Percentiles rank a stretch among this genome's conserved stretches.
Evolutionary conservation across 2,329 filamentous ascomycete genomes (phyloP).

Genomic region (Metarhizium rileyi): DNA sequence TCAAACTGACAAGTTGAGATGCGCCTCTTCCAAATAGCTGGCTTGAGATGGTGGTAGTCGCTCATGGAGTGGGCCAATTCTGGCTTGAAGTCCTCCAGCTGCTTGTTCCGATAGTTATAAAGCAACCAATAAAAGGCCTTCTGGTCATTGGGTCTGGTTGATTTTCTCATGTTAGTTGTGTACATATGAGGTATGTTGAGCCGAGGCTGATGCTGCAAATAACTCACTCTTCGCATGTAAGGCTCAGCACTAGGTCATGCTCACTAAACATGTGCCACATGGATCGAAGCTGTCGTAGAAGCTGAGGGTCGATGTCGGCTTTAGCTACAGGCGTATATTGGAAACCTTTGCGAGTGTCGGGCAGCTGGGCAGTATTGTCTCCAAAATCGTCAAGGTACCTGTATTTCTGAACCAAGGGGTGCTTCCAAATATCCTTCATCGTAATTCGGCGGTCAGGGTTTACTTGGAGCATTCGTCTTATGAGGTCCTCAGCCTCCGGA

Average conservation of each 20-base stretch:
- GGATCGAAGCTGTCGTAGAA: slow-evolving; percentile 76
- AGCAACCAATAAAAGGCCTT: slow-evolving; percentile 89
- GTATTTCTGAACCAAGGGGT: slow-evolving; percentile 80
- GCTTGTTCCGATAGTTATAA: slow-evolving; percentile 69
- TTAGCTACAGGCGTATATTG: slow-evolving; percentile 47
- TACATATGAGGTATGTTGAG: background rate
- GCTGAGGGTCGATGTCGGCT: slow-evolving; percentile 67
- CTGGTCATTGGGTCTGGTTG: slow-evolving; percentile 69
- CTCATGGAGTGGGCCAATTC: slow-evolving; percentile 76
- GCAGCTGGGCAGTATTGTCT: slow-evolving; percentile 40
- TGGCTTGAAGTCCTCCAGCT: slow-evolving; percentile 78
- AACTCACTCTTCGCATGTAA: slow-evolving; percentile 56
- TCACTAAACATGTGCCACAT: slow-evolving; percentile 84
- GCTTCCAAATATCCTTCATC: slow-evolving; percentile 74
- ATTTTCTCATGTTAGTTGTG: background rate
- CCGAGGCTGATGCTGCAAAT: background rate
- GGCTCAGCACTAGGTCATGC: slow-evolving; percentile 56
- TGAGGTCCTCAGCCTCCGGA: slow-evolving; percentile 64
- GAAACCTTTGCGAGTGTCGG: slow-evolving; percentile 51
- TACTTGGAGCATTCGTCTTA: slow-evolving; percentile 67
- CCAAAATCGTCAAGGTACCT: slow-evolving; percentile 62
- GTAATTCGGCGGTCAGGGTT: slow-evolving; percentile 71
- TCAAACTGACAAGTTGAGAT: slow-evolving; percentile 53
- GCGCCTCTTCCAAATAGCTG: slow-evolving; percentile 46
- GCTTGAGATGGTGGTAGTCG: slow-evolving; percentile 76